phyloP scores from a whole-genome alignment of 2,329 filamentous ascomycete species.

The Aspergillus fumigatiaffinis region DNA sequence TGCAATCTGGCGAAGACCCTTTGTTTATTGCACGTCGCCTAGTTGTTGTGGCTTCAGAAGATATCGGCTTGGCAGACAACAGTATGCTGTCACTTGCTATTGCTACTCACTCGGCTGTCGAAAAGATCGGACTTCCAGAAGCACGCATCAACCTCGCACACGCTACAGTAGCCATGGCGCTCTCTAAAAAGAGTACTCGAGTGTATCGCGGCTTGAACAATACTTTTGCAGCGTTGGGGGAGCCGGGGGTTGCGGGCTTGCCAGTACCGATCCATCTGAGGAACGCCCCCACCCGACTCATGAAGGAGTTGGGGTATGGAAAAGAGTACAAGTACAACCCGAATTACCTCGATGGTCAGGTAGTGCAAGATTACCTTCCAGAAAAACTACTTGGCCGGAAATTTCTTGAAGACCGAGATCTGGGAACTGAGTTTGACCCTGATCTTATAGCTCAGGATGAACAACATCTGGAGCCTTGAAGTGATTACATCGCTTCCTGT shows the following conservation, averaged over 20 bases:
- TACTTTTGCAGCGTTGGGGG: constrained; percentile 71
- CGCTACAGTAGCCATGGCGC: constrained; percentile 72
- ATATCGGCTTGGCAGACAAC: constrained; percentile 87
- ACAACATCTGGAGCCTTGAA: neutral
- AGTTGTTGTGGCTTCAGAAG: constrained; percentile 91
- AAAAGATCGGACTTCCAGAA: constrained; percentile 94
- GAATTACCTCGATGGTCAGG: constrained; percentile 75
- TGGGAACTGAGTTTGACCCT: constrained; percentile 74
- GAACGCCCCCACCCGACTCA: constrained; percentile 86
- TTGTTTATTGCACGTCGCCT: constrained; percentile 88
- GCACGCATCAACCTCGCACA: constrained; percentile 90
- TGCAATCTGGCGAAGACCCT: constrained; percentile 90
- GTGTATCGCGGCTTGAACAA: constrained; percentile 80
- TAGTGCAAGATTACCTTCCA: constrained; percentile 87
- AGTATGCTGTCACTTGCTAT: constrained; percentile 78
- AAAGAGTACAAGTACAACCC: constrained; percentile 96
- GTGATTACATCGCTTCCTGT: neutral
- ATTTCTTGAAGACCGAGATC: constrained; percentile 76
- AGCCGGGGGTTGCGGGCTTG: constrained; percentile 76
- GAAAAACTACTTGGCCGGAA: constrained; percentile 64
- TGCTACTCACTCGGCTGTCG: constrained; percentile 77
- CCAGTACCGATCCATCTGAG: constrained; percentile 83
- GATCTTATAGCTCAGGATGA: constrained; percentile 46
- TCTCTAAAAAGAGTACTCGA: constrained; percentile 81
- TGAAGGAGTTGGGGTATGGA: constrained; percentile 90